These are phyloP conservation scores for Fusarium drepaniforme DNA, from an alignment of 2,329 filamentous ascomycete genomes.

Conservation along the genomic window DNA sequence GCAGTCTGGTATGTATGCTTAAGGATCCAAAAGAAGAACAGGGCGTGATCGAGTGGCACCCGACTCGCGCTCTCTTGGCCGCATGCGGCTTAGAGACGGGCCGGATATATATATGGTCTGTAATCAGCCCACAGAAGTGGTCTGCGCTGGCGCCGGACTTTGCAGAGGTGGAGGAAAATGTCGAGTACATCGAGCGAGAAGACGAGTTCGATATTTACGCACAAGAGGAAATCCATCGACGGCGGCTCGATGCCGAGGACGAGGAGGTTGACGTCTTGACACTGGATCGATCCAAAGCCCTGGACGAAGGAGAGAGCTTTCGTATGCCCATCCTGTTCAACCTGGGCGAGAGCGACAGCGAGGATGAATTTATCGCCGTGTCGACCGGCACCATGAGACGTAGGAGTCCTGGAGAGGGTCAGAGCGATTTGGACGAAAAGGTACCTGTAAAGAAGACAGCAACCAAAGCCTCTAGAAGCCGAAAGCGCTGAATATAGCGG, in stretches of 20 bases:
- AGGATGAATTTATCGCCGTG: slow-evolving; percentile 83
- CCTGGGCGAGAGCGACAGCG: slow-evolving; percentile 92
- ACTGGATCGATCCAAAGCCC: slow-evolving; percentile 74
- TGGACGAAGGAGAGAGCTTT: slow-evolving; percentile 75
- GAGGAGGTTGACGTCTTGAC: slow-evolving; percentile 93
- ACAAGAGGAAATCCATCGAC: slow-evolving; percentile 92
- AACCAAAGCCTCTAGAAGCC: slow-evolving; percentile 54
- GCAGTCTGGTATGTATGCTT: slow-evolving; percentile 94
- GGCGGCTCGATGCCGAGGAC: slow-evolving; percentile 90
- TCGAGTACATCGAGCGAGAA: slow-evolving; percentile 94
- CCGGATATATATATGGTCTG: slow-evolving; percentile 95
- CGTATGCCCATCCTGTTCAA: slow-evolving; percentile 94
- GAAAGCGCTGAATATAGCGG: slow-evolving; percentile 45
- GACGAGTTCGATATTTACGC: slow-evolving; percentile 99
- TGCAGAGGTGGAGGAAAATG: slow-evolving; percentile 97
- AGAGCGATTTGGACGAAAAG: slow-evolving; percentile 67
- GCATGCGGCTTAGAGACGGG: slow-evolving; percentile 95
- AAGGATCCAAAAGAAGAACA: slow-evolving; percentile 98
- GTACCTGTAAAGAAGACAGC: slow-evolving; percentile 54
- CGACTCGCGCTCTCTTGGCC: slow-evolving; percentile 85
- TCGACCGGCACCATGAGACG: slow-evolving; percentile 86
- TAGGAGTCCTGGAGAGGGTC: slow-evolving; percentile 81
- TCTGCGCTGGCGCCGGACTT: slow-evolving; percentile 97
- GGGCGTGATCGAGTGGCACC: slow-evolving; percentile 97
- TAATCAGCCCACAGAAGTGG: slow-evolving; percentile 96